Base-by-base conservation (phyloP, 1,284 basidiomycete genomes). In the Trichosporon coremiiforme region DNA sequence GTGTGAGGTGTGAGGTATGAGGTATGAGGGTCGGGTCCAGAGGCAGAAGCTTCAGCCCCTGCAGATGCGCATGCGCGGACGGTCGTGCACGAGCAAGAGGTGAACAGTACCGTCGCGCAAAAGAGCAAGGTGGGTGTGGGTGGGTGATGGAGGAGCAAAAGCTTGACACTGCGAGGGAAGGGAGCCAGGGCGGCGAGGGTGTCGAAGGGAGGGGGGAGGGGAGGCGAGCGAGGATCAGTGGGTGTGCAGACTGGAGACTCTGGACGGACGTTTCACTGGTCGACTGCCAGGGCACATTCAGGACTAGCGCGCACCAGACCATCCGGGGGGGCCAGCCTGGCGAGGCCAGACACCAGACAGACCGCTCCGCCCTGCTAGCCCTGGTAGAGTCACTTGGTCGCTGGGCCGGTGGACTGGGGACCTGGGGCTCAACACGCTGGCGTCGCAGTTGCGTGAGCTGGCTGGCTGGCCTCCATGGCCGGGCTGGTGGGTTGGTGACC, bases 221-320 rank as follows among this genome's bases (percentile, higher is more conserved):
- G 20, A 22, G 20, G 10, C 17, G 20, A 17, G 50, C 20, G 9
- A 53, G 22, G 50, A 22, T 53, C 50, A 22, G 50, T 22, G 50
- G 50, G 50, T 53, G 50, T 25, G 50, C 22, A 4, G 20, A 17
- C 9, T 53, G 50, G 50, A 53, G 50, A 53, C 50, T 53, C 50
- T 53, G 50, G 50, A 20, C 50, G 50, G 50, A 20, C 50, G 50
- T 53, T 53, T 53, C 50, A 53, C 50, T 53, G 50, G 50, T 53
- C 50, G 10, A 53, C 20, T 53, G 50, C 50, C 50, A 53, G 50
- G 50, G 50, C 50, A 50, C 50, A 17, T 17, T 22, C 50, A 53
- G 50, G 50, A 17, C 22, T 22, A 45, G 50, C 20, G 20, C n/a
- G 50, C 50, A 17, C n/a, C 50, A 10, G 45, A 7, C 17, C 15